A percentile compares a stretch with the other conserved stretches of the same genome.
phyloP scores from a whole-genome alignment of 2,329 filamentous ascomycete species.

The Xylariaceae sp. region DNA sequence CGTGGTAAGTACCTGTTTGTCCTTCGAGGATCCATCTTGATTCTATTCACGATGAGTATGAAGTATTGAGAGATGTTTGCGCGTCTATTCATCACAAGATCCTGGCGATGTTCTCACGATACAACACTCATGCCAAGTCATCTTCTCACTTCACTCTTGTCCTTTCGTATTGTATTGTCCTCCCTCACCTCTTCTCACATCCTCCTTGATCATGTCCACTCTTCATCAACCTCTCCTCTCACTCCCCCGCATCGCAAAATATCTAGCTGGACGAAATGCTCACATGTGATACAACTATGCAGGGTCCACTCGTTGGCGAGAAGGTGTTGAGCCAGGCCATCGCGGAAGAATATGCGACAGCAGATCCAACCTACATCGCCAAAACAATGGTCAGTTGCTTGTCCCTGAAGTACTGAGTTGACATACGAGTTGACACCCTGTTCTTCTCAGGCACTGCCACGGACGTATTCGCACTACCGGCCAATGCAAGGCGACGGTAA shows the following conservation, averaged over 20 bases:
- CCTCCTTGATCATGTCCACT: background rate
- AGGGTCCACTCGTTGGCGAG: constrained; percentile 81
- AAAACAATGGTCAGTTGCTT: constrained; percentile 71
- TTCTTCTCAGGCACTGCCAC: constrained; percentile 61
- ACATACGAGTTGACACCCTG: constrained; percentile 12
- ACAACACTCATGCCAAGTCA: background rate
- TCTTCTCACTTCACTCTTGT: background rate
- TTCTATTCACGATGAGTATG: background rate
- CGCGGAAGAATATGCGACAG: constrained; percentile 79
- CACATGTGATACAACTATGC: constrained; percentile 26
- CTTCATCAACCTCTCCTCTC: background rate
- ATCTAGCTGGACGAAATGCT: constrained; percentile 8
- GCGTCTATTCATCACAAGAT: background rate
- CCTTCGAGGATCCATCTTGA: constrained; percentile 1
- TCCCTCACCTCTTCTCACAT: background rate
- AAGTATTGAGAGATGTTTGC: constrained; percentile 1
- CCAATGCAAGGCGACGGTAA: constrained; percentile 88
- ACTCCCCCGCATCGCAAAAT: background rate
- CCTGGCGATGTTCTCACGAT: background rate
- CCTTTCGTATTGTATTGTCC: background rate
- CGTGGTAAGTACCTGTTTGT: constrained; percentile 40
- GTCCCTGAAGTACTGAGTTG: background rate
- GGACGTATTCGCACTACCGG: constrained; percentile 82
- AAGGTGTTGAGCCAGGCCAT: constrained; percentile 73
- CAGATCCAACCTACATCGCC: constrained; percentile 75